phyloP scores from a whole-genome alignment of 352 stramenopile species.

The Globisporangium sylvaticum region DNA sequence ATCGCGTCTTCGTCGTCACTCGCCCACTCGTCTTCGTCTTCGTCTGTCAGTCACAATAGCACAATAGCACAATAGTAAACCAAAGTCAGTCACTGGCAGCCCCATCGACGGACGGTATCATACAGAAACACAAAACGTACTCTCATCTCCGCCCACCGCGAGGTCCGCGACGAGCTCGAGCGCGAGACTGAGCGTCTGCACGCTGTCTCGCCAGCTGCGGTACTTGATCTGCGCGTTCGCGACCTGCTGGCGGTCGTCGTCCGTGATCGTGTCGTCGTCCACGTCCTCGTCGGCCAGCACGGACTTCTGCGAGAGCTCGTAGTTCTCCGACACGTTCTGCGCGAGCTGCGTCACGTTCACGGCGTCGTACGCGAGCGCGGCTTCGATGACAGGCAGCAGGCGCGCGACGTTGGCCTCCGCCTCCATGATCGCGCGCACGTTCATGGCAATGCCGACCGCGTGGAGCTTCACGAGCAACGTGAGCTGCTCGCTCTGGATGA shows the following conservation, averaged over 20 bases:
- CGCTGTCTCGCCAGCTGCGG: constrained; percentile 76
- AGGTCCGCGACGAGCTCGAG: constrained; percentile 78
- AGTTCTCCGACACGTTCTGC: constrained; percentile 62
- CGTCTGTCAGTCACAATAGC: constrained; percentile 20
- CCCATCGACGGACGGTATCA: not conserved
- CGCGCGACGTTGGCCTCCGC: constrained; percentile 62
- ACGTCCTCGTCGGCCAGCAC: constrained; percentile 64
- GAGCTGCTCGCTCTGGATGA: constrained; percentile 58
- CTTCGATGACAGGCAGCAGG: constrained; percentile 65
- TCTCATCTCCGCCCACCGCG: constrained; percentile 43
- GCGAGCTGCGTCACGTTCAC: constrained; percentile 71
- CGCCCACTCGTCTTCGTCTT: constrained; percentile 81
- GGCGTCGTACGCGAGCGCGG: constrained; percentile 75
- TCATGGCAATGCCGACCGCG: constrained; percentile 76
- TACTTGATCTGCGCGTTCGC: constrained; percentile 61
- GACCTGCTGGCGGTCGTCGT: constrained; percentile 58
- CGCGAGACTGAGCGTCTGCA: constrained; percentile 71
- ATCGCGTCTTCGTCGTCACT: constrained; percentile 88
- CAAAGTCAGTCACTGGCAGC: not conserved
- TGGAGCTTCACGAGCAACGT: constrained; percentile 46
- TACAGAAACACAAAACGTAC: constrained; percentile 9
- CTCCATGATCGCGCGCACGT: constrained; percentile 72
- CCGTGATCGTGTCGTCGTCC: constrained; percentile 57
- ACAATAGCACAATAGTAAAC: not conserved
- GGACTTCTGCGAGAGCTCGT: constrained; percentile 47